Evolutionary conservation across 2,329 filamentous ascomycete species (phyloP), one percentile per base, ranked within the genome.

Genomic region (Scedosporium boydii): DNA sequence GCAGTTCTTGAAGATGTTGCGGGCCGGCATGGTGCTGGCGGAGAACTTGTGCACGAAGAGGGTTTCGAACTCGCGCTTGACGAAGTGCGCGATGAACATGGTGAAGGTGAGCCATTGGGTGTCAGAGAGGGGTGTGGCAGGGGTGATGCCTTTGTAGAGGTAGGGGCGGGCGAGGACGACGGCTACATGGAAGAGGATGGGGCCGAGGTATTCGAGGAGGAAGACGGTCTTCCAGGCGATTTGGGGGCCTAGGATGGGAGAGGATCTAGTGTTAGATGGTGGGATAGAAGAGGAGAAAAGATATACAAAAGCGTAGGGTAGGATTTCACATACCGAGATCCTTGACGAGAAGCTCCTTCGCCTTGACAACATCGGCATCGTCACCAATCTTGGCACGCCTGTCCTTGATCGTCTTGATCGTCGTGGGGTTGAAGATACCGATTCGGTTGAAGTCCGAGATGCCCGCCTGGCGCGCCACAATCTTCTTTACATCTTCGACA

Each of bases 51-150:
- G 95, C 65, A 99, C 84, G 73, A 95, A 96, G 65, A 96, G 72
- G 0, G 95, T 98, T 79, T 99, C 95, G 67, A 91, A 82, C 79
- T 99, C 95, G 71, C 95, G 92, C 83, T 99, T 99, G 73, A 90
- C 67, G 76, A 97, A 99, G 80, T 99, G 95, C 12, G 89, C 75
- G 63, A 87, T 78, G 69, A 96, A 85, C 73, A 96, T 84, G 64
- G 78, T 77, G 72, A 92, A 88, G 59, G 87, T 83, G 60, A 96
- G 80, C 69, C 82, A 84, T 76, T 99, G 95, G 2, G 84, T 80
- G 79, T 77, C 72, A 71, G 83, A 78, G 81, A 95, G 70, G 69
- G 81, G 70, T 72, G 78, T 70, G 69, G 74, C 72, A 69, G 78
- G 71, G 66, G 34, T 38, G 34, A 72, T 72, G 66, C 71, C 71